Percentiles rank a stretch among this genome's conserved stretches.
These are phyloP conservation scores for Stylonectria norvegica DNA, from an alignment of 2,329 filamentous ascomycete species.

Conservation along the genomic window DNA sequence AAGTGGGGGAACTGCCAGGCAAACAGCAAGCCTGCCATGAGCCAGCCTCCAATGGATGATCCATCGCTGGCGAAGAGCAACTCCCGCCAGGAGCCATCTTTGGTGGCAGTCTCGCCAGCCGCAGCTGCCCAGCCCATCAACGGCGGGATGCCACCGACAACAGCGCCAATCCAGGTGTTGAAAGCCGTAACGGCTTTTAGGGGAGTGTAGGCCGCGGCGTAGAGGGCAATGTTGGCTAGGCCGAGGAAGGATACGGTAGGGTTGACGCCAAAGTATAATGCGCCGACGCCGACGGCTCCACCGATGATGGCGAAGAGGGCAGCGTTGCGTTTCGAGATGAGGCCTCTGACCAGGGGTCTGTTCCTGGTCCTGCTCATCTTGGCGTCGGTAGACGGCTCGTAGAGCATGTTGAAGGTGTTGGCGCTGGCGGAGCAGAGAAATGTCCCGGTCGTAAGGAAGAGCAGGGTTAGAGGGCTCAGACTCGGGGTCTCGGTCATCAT, in stretches of 20 bases:
- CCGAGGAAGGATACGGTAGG: conserved; percentile 87
- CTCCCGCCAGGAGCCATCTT: conserved; percentile 72
- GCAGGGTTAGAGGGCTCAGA: conserved; percentile 82
- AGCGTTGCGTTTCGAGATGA: conserved; percentile 70
- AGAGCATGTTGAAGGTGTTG: conserved; percentile 95
- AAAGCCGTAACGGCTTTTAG: conserved; percentile 80
- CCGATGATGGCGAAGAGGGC: conserved; percentile 74
- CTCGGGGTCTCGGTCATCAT: conserved; percentile 67
- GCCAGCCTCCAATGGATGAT: conserved; percentile 75
- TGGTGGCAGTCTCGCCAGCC: conserved; percentile 78
- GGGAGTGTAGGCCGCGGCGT: conserved; percentile 89
- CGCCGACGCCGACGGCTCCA: conserved; percentile 64
- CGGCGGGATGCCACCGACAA: conserved; percentile 90
- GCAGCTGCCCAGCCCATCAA: conserved; percentile 98
- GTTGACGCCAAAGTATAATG: conserved; percentile 87
- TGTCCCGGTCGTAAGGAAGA: conserved; percentile 88
- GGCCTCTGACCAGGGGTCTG: conserved; percentile 76
- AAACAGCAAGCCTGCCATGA: conserved; percentile 79
- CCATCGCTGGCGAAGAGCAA: conserved; percentile 65
- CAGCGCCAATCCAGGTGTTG: conserved; percentile 92
- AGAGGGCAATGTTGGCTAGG: conserved; percentile 79
- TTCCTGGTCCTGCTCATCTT: conserved; percentile 93
- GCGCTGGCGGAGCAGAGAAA: conserved; percentile 85
- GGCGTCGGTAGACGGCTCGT: conserved; percentile 85
- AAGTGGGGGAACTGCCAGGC: conserved; percentile 99